Evolutionary conservation across 768 basidiomycete species (phyloP), one percentile per base, ranked within the genome.

Genomic region (Rhizopogon vinicolor): DNA sequence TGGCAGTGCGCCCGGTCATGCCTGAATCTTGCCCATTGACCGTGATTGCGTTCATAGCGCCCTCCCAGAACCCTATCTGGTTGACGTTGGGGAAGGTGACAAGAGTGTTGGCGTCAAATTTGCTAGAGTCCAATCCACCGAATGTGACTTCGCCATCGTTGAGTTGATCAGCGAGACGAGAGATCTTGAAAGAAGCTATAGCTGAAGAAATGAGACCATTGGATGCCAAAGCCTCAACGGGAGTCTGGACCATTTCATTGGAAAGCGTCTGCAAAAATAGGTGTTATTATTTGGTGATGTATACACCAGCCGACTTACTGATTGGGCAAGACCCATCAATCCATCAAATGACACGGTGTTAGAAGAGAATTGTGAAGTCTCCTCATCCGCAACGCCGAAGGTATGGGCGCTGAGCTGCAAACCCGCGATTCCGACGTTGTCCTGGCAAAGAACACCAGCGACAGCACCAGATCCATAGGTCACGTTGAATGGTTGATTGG

Each of bases 131-230:
- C 35, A 91, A 77, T 12, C 79, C 86, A 35, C 91, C 92, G 59
- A 94, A 89, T 7, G 91, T 91, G 56, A 93, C 79, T 71, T 91
- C 79, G 50, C 91, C 91, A 60, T 91, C 87, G 53, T 79, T 73
- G 18, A 71, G 66, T 62, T 78, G 72, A 65, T 93, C 90, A 8
- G 80, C 76, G 35, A 86, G 72, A 55, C 92, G 87, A 2, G 89
- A 78, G 54, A 95, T 83, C 73, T 89, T 92, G 80, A 81, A 92
- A 8, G 89, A 89, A 9, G 83, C 80, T 64, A 93, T 86, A 2
- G 89, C 78, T 7, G 78, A 75, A 29, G 72, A 58, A 54, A 93
- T 84, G 51, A 82, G 72, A 33, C 83, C 83, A 6, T 72, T 73
- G 19, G 73, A 58, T 1, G 82, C 84, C 33, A 94, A 75, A 1